A percentile compares a stretch with the other conserved stretches of the same genome.
Evolutionary conservation across 176 grass and related monocot species (phyloP).

Genomic region (Aegilops speltoides): DNA sequence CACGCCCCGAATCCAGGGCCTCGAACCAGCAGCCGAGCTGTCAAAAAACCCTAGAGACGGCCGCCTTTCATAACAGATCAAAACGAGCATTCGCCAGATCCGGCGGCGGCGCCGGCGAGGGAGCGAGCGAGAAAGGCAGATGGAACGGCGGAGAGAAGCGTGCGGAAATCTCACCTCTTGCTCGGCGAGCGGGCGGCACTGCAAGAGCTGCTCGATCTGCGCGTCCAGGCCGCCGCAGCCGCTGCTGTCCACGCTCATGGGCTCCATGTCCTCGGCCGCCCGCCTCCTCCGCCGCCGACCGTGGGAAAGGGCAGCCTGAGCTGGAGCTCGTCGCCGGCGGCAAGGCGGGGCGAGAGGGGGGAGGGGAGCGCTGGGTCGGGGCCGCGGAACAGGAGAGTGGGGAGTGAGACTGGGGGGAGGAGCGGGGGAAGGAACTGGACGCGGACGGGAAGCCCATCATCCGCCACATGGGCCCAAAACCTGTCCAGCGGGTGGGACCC

Average conservation of each 20-base stretch:
- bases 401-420: constrained; percentile 1
- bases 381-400: constrained; percentile 17
- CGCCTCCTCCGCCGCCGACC: neutral
- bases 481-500: neutral
- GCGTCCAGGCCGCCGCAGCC: constrained; percentile 67
- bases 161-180: constrained; percentile 60
- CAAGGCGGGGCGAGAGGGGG: neutral
- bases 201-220: constrained; percentile 98
- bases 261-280: constrained; percentile 26
- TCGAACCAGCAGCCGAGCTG: neutral
- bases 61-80: constrained; percentile 5
- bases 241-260: constrained; percentile 55
- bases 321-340: constrained; percentile 39
- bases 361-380: neutral
- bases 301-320: constrained; percentile 29
- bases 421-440: constrained; percentile 4
- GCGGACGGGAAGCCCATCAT: neutral
- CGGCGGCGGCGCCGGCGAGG: neutral
- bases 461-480: constrained; percentile 25
- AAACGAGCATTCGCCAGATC: constrained; percentile 30
- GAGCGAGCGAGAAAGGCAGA: neutral
- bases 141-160: neutral
- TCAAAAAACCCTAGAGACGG: constrained; percentile 29
- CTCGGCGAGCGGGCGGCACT: constrained; percentile 95
- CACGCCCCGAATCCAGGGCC: constrained; percentile 4